Percentiles rank a stretch among this genome's conserved stretches.
Evolutionary conservation across 164 flowering plant species (phyloP).

Genomic region (Nymphaea colorata): DNA sequence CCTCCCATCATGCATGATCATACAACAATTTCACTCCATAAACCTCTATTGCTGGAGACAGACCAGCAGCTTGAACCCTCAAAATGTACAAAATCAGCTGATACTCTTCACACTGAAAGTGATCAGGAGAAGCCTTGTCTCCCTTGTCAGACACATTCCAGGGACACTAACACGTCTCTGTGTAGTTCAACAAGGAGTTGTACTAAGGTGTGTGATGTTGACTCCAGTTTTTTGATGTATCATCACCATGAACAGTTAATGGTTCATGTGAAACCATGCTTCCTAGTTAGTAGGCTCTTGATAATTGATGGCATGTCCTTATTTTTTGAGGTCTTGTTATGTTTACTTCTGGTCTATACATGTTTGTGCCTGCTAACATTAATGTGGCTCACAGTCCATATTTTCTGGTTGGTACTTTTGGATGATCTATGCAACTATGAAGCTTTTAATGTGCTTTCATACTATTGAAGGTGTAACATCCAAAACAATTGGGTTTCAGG

Average conservation of each 20-base stretch:
- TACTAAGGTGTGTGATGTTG: conserved; percentile 38
- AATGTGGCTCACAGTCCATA: no score
- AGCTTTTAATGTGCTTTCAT: no score
- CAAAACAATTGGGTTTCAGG: conserved; percentile 26
- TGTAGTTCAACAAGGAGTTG: conserved; percentile 62
- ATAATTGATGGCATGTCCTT: no score
- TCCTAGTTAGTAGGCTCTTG: no score
- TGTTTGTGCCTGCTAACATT: no score
- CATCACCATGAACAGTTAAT: no score
- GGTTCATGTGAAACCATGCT: no score
- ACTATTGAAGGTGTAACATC: not conserved
- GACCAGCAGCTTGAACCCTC: conserved; percentile 36
- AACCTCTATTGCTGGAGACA: conserved; percentile 16
- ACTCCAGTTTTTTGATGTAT: no score
- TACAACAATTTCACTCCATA: conserved; percentile 2
- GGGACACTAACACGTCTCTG: conserved; percentile 27
- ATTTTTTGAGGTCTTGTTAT: no score
- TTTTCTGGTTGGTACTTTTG: no score
- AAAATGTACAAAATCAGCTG: conserved; percentile 30
- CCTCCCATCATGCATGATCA: conserved; percentile 15
- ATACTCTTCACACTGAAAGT: conserved; percentile 12
- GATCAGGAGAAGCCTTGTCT: conserved; percentile 39
- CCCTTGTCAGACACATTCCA: conserved; percentile 14
- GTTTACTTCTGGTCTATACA: no score
- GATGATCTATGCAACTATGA: no score